Evolutionary conservation across 177 flowering plant genomes (phyloP), one percentile per base, ranked within the genome.

Genomic region (Telopea speciosissima): DNA sequence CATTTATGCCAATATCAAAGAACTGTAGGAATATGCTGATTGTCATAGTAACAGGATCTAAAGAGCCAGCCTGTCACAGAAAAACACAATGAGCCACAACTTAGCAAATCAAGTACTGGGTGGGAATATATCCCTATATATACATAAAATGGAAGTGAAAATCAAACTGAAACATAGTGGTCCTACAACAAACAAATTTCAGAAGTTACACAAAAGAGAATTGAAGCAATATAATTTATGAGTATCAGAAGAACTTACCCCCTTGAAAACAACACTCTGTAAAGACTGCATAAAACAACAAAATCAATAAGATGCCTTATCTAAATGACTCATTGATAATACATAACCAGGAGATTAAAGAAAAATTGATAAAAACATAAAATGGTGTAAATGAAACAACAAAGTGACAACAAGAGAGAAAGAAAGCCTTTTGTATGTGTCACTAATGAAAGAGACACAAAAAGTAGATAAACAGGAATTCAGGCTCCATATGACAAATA

Each of bases 211-310:
- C 3, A 12, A 49, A 6, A 16, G 3, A 49, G 19, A 58, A 58
- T 14, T 58, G 61, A 8, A 19, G 61, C 24, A 19, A 58, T n/a
- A 5, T 7, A 58, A 5, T 49, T 58, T n/a, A 58, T 17, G 10
- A 58, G 61, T 17, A 16, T 7, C n/a, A 17, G 23, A 59, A 10
- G 67, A 24, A 64, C 60, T 7, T 87, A 92, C 99, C 92, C 88
- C 90, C 83, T 91, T 90, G 85, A 95, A 95, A 69, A 95, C 87
- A 78, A 95, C 99, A 78, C 99, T 95, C 82, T 92, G 99, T 82
- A 95, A 77, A 73, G 99, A 92, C 99, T 95, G 97, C 97, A 92
- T 5, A 78, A 71, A 44, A 16, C 70, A 82, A 81, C 8, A 21
- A 72, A 62, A 73, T 33, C 31, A 75, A 67, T 83, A 73, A 85